Evolutionary conservation across 305 asterid genomes (phyloP), one percentile per base, ranked within the genome.

Genomic region (Coffea humblotiana): DNA sequence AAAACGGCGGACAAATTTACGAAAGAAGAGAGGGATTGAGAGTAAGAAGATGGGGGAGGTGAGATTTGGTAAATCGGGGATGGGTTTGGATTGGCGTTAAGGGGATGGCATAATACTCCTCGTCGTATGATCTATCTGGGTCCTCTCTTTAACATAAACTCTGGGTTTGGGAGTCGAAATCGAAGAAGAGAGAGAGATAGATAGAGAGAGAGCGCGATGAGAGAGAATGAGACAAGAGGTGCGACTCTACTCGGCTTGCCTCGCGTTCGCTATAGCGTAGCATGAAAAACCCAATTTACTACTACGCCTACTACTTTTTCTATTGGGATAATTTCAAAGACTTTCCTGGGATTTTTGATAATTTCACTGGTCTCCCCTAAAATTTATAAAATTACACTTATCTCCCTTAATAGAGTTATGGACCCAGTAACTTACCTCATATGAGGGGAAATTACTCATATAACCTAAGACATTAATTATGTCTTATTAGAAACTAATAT

Each of bases 81-180:
- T n/a, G 16, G 68, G 35, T 14, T 52, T 11, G 67, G 58, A 23
- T 68, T 67, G 61, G 82, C 80, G 82, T 74, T 25, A 37, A 52
- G 47, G n/a, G 67, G 80, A 69, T 70, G 71, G 60, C 1, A 49
- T 49, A 63, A 56, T 73, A 64, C 21, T 52, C 21, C 0, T 65
- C 66, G 43, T 37, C 43, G 43, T 37, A 5, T 37, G 43, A 37
- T 37, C 43, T 0, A 74, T 45, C 60, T 43, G 81, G 60, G 78
- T 64, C 48, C 48, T 71, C 61, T 18, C 66, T 27, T 51, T 27
- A 9, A 49, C 54, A 2, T 37, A 37, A 37, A 8, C 68, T 52
- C 16, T 52, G 66, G 66, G 69, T 69, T 66, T 54, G 32, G 78
- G 78, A 73, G 82, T 63, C 72, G 82, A 79, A 79, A 79, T 79